phyloP scores from a whole-genome alignment of 2,329 filamentous ascomycete genomes.

The Botrytis hyacinthi region DNA sequence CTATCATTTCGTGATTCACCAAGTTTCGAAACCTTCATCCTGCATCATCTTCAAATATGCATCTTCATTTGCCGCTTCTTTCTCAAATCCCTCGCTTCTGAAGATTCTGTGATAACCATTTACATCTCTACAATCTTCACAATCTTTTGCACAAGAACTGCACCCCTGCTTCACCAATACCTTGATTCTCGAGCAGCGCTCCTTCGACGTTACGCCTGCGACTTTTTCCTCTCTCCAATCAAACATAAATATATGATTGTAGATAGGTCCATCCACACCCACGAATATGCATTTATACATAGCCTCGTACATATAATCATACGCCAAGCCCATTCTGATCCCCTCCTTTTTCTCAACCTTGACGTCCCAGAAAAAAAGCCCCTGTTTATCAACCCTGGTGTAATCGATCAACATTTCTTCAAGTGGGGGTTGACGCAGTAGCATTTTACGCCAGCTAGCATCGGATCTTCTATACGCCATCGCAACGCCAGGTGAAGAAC shows the following conservation, averaged over 20 bases:
- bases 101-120: background rate
- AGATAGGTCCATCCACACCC: background rate
- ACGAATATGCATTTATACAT: background rate
- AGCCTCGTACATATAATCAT: background rate
- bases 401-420: background rate
- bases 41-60: background rate
- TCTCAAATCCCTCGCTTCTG: background rate
- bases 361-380: background rate
- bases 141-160: background rate
- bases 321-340: background rate
- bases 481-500: background rate
- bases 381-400: background rate
- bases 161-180: background rate
- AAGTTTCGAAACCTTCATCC: background rate
- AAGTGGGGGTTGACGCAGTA: background rate
- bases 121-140: background rate
- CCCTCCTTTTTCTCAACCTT: background rate
- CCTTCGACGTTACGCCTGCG: background rate
- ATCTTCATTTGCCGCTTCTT: background rate
- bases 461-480: background rate
- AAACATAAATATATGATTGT: background rate
- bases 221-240: background rate
- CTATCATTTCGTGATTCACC: background rate
- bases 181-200: background rate
- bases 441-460: background rate